Evolutionary conservation across 1,139 yeast species (phyloP).

Genomic region (Protomyces inouyei): DNA sequence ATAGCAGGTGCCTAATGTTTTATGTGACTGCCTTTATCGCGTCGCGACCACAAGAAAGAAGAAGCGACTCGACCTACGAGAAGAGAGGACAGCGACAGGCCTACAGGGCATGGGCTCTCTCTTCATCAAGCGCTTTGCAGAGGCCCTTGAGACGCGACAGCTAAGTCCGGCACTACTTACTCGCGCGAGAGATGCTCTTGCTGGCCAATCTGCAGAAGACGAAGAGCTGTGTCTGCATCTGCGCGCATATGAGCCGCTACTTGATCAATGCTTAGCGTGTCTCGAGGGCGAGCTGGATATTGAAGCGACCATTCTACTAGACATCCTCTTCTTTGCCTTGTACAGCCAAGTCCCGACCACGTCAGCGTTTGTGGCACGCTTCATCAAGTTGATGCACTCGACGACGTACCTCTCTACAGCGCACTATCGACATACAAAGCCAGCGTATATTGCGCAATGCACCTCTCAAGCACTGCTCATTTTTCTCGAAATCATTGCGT

Average conservation of each 20-base stretch:
- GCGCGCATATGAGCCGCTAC: background rate
- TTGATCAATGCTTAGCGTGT: background rate
- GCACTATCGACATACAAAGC: background rate
- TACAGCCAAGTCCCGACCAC: constrained; percentile 13
- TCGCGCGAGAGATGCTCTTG: background rate
- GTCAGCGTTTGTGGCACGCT: background rate
- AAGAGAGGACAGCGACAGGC: background rate
- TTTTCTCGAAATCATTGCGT: constrained; percentile 9
- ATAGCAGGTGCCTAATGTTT: background rate
- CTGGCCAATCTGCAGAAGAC: background rate
- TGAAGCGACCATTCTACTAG: background rate
- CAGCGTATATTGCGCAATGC: background rate
- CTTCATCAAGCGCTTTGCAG: background rate
- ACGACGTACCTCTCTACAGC: background rate
- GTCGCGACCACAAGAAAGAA: too few relatives aligned
- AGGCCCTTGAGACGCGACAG: background rate
- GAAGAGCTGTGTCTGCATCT: background rate
- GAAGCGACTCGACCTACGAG: background rate
- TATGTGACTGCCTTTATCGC: background rate
- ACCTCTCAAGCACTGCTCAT: constrained; percentile 1
- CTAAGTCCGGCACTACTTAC: background rate
- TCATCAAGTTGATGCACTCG: constrained; percentile 1
- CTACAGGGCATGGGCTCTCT: background rate
- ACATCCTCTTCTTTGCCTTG: constrained; percentile 9
- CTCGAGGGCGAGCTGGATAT: background rate